Evolutionary conservation across 1,139 yeast genomes (phyloP).

Genomic region (Yamadazyma membranifaciens): DNA sequence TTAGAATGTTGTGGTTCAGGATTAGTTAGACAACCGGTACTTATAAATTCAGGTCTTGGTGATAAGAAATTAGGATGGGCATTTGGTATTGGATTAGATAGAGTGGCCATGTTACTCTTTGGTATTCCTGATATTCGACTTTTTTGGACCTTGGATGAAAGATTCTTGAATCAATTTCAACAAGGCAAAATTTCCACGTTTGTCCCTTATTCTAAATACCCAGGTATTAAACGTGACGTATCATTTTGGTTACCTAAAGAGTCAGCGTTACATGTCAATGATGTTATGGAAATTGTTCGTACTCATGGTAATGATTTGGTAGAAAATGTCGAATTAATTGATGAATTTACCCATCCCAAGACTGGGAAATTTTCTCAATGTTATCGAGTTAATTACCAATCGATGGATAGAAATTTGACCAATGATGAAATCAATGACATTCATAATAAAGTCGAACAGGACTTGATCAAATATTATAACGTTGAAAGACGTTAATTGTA

Average conservation of each 20-base stretch:
- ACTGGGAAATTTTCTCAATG: slow-evolving; percentile 76
- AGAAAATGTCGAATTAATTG: slow-evolving; percentile 78
- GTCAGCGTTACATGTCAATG: slow-evolving; percentile 69
- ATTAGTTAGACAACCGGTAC: slow-evolving; percentile 75
- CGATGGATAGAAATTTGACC: slow-evolving; percentile 91
- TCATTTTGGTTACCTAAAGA: slow-evolving; percentile 80
- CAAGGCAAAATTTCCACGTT: slow-evolving; percentile 68
- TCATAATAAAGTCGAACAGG: slow-evolving; percentile 61
- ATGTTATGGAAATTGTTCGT: slow-evolving; percentile 90
- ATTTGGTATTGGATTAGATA: slow-evolving; percentile 92
- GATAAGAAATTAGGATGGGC: slow-evolving; percentile 87
- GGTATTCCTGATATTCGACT: slow-evolving; percentile 94
- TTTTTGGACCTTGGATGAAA: slow-evolving; percentile 84
- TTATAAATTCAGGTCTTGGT: slow-evolving; percentile 66
- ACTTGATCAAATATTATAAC: slow-evolving; percentile 49
- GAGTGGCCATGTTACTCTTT: slow-evolving; percentile 93
- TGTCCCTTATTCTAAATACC: slow-evolving; percentile 87
- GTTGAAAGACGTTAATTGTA: slow-evolving; percentile 58
- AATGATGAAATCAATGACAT: slow-evolving; percentile 74
- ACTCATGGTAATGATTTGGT: slow-evolving; percentile 82
- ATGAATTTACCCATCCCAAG: slow-evolving; percentile 83
- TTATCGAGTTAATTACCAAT: slow-evolving; percentile 87
- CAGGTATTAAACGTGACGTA: slow-evolving; percentile 81
- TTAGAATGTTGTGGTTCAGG: slow-evolving; percentile 98
- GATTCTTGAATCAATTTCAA: slow-evolving; percentile 72